These are phyloP conservation scores for Tuber umbilicatum DNA, from an alignment of 495 filamentous ascomycete species.

Conservation along the genomic window DNA sequence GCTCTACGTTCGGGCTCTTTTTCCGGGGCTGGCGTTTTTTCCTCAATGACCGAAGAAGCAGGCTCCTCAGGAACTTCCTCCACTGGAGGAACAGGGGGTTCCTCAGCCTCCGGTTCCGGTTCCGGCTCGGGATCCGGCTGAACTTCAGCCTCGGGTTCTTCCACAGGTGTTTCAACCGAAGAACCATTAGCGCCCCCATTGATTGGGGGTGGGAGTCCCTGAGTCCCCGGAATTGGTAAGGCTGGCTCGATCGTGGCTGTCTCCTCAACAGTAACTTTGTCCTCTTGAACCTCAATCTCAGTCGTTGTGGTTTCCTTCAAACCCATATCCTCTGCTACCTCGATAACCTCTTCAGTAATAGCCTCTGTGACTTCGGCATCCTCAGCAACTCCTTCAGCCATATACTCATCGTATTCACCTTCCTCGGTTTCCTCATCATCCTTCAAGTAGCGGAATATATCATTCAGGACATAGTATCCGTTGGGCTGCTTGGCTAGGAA, in stretches of 20 bases:
- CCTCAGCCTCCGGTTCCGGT: conserved; percentile 45
- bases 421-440: conserved; percentile 66
- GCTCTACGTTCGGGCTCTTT: conserved; percentile 36
- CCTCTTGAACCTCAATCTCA: conserved; percentile 49
- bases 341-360: conserved; percentile 56
- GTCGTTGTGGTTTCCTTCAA: conserved; percentile 45
- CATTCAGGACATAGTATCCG: conserved; percentile 96
- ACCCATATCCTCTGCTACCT: conserved; percentile 45
- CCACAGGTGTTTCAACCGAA: conserved; percentile 33
- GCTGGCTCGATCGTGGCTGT: conserved; percentile 33
- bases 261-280: conserved; percentile 48
- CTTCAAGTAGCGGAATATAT: conserved; percentile 88
- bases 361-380: conserved; percentile 49
- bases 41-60: conserved; percentile 34
- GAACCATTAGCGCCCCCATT: conserved; percentile 43
- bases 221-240: conserved; percentile 45
- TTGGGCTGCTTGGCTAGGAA: conserved; percentile 93
- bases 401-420: conserved; percentile 51
- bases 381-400: conserved; percentile 45
- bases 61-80: conserved; percentile 16
- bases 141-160: conserved; percentile 46
- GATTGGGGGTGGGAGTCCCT: conserved; percentile 37
- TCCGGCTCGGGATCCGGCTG: conserved; percentile 47
- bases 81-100: conserved; percentile 26
- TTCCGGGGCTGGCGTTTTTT: conserved; percentile 55